Base-by-base conservation (phyloP, 345 rosid species). In the Arabidopsis arenosa region DNA sequence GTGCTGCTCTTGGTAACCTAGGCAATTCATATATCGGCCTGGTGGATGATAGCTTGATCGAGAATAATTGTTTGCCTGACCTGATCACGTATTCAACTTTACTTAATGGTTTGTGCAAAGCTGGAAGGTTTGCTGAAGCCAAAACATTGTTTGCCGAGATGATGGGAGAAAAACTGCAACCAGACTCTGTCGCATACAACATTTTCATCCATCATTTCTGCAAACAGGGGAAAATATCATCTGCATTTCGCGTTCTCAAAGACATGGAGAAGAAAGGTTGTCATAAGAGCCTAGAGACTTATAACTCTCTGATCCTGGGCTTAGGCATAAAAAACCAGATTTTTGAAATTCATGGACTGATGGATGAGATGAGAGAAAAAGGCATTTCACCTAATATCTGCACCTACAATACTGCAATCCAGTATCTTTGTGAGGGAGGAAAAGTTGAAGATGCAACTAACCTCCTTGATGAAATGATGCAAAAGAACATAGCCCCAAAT, bases 261-360 rank as follows among this genome's bases (percentile, higher is more conserved):
- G 98, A 95, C 74, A 95, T 95, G 99, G 99, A 90, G 85, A 88
- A 88, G 81, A 89, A 77, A 64, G 93, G 97, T 57, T 95, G 91
- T 76, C 83, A 73, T 76, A 95, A 85, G 85, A 90, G 83, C 81
- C 60, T 92, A 14, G 93, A 85, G 63, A 92, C 98, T 40, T 95
- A 92, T 78, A 92, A 95, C 82, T 90, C 97, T 14, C 78, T 95
- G 79, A 90, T 92, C 74, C 79, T 83, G 57, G 97, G 97, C 21
- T 83, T 92, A 12, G 99, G 93, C 65, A 90, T 80, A 66, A 84
- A 89, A 83, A 83, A 84, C 53, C 93, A 90, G 82, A 82, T 85
- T 80, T 95, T 92, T 87, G 99, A 95, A 82, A 84, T 92, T 62
- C 85, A 90, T 73, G 99, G 99, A 62, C 80, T 92, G 77, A 81